phyloP scores from a whole-genome alignment of 768 basidiomycete genomes.

The Lanmaoa pseudosensibilis region DNA sequence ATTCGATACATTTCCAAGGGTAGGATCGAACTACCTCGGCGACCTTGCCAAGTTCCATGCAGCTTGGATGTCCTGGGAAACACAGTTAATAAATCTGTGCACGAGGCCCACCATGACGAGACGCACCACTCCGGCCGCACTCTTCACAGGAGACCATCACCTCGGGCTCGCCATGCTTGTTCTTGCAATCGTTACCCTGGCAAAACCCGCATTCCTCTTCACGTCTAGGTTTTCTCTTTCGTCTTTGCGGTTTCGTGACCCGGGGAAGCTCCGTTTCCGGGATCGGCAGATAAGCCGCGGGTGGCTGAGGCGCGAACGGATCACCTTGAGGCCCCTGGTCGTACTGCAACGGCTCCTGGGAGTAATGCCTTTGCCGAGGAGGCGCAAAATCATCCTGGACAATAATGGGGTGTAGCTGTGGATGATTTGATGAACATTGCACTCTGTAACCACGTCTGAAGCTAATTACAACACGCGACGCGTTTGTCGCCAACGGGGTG shows the following conservation, averaged over 20 bases:
- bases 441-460: conserved; percentile 20
- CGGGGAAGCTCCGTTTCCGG: conserved; percentile 43
- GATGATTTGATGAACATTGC: conserved; percentile 21
- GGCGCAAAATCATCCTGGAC: conserved; percentile 31
- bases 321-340: conserved; percentile 79
- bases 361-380: conserved; percentile 20
- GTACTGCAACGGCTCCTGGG: conserved; percentile 49
- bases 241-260: conserved; percentile 46
- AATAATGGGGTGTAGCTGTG: conserved; percentile 28
- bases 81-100: background rate
- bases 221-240: conserved; percentile 45
- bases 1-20: conserved; percentile 86
- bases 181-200: conserved; percentile 58
- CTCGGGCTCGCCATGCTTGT: conserved; percentile 59
- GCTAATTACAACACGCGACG: conserved; percentile 66
- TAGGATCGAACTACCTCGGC: conserved; percentile 66
- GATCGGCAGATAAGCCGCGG: conserved; percentile 51
- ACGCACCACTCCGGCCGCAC: conserved; percentile 81
- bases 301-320: conserved; percentile 72
- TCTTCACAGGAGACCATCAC: conserved; percentile 74
- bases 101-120: background rate
- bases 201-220: conserved; percentile 82
- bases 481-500: conserved; percentile 42
- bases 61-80: conserved; percentile 77
- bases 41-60: conserved; percentile 64